Evolutionary conservation across 1,284 basidiomycete species (phyloP).

Genomic region (Cryptococcus neoformans): DNA sequence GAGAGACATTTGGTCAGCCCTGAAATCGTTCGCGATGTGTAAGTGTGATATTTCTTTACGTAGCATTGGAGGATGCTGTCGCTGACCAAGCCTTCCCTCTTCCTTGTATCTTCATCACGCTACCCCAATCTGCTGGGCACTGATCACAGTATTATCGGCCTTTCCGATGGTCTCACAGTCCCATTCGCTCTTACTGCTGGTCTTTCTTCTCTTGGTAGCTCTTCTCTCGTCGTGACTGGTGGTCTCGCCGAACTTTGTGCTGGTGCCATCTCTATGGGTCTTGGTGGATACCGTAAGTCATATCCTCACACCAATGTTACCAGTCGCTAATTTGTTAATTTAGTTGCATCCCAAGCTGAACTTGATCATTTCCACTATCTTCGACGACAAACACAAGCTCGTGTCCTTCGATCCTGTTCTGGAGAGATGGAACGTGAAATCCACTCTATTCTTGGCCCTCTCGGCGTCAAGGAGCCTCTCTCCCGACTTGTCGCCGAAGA

Average conservation of each 20-base stretch:
- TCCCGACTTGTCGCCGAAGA: conserved; percentile 74
- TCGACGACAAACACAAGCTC: conserved; percentile 66
- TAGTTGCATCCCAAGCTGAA: conserved; percentile 88
- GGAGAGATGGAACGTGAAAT: conserved; percentile 97
- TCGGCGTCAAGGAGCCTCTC: conserved; percentile 80
- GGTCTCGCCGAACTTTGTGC: conserved; percentile 90
- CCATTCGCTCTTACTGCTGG: conserved; percentile 82
- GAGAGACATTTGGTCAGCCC: conserved; percentile 50
- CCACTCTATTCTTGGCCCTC: conserved; percentile 75
- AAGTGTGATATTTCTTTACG: conserved; percentile 15
- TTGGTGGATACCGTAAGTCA: conserved; percentile 75
- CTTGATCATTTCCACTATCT: conserved; percentile 89
- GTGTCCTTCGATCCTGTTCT: conserved; percentile 79
- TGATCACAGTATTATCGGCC: conserved; percentile 75
- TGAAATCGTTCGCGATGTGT: conserved; percentile 51
- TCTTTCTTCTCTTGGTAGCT: conserved; percentile 84
- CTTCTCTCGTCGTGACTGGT: conserved; percentile 82
- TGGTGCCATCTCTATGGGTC: conserved; percentile 93
- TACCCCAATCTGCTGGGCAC: background rate
- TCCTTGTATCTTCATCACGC: background rate
- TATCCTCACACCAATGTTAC: background rate
- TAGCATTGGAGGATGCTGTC: background rate
- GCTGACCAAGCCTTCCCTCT: background rate
- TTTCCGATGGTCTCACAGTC: conserved; percentile 93
- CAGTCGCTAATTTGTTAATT: background rate